These are phyloP conservation scores for Westerdykella ornata DNA, from an alignment of 2,329 filamentous ascomycete genomes.

Conservation along the genomic window DNA sequence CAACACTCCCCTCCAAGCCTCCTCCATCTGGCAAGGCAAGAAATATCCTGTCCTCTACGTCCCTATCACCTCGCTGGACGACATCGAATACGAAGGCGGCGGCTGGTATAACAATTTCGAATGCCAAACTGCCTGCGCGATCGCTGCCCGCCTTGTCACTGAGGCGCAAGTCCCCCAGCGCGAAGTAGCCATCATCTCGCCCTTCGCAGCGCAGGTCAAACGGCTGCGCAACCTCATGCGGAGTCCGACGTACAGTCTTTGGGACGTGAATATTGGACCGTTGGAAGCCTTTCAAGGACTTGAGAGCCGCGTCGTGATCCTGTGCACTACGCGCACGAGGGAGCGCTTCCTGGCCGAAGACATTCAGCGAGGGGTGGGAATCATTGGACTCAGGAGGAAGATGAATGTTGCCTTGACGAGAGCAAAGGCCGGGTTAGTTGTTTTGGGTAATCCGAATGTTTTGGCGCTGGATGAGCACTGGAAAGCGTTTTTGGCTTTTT, in stretches of 20 bases:
- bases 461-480: conserved; percentile 35
- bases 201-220: conserved; percentile 42
- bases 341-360: conserved; percentile 31
- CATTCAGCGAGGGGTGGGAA: conserved; percentile 25
- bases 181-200: conserved; percentile 42
- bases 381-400: conserved; percentile 35
- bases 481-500: conserved; percentile 36
- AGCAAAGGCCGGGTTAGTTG: conserved; percentile 39
- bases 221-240: conserved; percentile 36
- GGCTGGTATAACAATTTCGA: conserved; percentile 35
- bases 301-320: conserved; percentile 40
- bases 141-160: conserved; percentile 23
- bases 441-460: conserved; percentile 38
- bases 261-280: conserved; percentile 42
- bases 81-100: conserved; percentile 38
- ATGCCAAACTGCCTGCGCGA: conserved; percentile 26
- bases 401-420: conserved; percentile 44
- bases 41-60: conserved; percentile 41
- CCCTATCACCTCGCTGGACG: conserved; percentile 35
- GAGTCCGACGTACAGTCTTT: conserved; percentile 17
- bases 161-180: conserved; percentile 21
- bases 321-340: conserved; percentile 40
- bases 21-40: conserved; percentile 34
- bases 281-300: conserved; percentile 44
- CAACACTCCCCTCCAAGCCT: conserved; percentile 20